Evolutionary conservation across 768 basidiomycete genomes (phyloP), one percentile per base, ranked within the genome.

Genomic region (Tylopilus intermedius): DNA sequence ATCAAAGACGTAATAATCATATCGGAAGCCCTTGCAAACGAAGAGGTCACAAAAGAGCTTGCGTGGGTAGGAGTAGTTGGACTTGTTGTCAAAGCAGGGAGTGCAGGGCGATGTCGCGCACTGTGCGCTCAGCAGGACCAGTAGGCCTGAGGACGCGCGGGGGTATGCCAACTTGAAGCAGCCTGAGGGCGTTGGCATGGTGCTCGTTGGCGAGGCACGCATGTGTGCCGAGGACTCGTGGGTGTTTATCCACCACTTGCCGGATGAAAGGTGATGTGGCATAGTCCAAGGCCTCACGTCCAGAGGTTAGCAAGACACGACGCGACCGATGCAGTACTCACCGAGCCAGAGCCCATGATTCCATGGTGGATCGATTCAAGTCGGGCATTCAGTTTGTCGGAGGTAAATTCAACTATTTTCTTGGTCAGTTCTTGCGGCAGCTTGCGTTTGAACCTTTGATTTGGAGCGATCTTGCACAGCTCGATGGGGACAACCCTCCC

Each of bases 1-100:
- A 72, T 99, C 96, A 64, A 99, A 99, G 66, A 98, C 92, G 63
- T n/a, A n/a, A n/a, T 98, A 99, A 72, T 99, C 96, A 70, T 99
- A 99, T 75, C 97, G 94, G 78, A 90, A 97, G 50, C 94, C 93
- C 69, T 96, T 94, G 45, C 94, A 88, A 50, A 94, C 92, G 62
- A 97, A 97, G 53, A 97, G 82, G 69, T 97, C 94, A 44, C 94
- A 86, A 91, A 99, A 99, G 53, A 98, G 83, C 76, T 99, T 99
- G 77, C 96, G 92, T 8, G 98, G 83, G 77, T 99, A 99, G 5
- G 94, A 97, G 72, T 99, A 98, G 74, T 99, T 95, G 29, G 96
- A 96, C 76, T 99, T 99, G 81, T 99, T 96, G 67, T 99, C 96
- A 72, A 99, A 99, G 66, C 95, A 92, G 54, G 98, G 88, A 40